Conservation (phyloP, 108 stramenopile genomes). For the Nitzschia sp. region DNA sequence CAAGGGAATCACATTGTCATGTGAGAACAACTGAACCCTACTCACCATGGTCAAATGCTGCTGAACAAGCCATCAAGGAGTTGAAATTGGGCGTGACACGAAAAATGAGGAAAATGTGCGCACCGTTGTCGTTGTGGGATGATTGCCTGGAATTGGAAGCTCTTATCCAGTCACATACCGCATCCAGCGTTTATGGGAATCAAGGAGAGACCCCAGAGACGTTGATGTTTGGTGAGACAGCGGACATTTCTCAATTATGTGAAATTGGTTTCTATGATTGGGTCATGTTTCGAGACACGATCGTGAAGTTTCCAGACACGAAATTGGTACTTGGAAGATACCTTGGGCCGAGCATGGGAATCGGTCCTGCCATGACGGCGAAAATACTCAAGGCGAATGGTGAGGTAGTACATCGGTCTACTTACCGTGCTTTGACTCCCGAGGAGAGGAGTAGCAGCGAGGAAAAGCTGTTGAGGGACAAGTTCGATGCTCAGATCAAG, state of each 20-base stretch:
- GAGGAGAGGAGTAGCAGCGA: no score
- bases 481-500: no score
- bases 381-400: neutral
- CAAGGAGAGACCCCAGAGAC: neutral
- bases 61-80: no score
- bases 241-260: no score
- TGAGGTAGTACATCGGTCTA: neutral
- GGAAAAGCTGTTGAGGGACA: no score
- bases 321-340: constrained; percentile 1
- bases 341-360: neutral
- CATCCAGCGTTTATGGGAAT: no score
- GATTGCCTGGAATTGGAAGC: neutral
- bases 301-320: neutral
- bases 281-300: constrained; percentile 16
- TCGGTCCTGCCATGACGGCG: neutral
- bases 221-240: constrained; percentile 20
- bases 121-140: neutral
- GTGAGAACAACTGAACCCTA: constrained; percentile 22
- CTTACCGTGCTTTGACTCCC: no score
- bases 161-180: no score
- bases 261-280: no score
- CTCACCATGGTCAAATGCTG: no score
- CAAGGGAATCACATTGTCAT: constrained; percentile 13
- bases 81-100: no score
- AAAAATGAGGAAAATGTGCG: no score